These are phyloP conservation scores for Lolium perenne DNA, from an alignment of 176 grass and related monocot genomes.

Conservation along the genomic window DNA sequence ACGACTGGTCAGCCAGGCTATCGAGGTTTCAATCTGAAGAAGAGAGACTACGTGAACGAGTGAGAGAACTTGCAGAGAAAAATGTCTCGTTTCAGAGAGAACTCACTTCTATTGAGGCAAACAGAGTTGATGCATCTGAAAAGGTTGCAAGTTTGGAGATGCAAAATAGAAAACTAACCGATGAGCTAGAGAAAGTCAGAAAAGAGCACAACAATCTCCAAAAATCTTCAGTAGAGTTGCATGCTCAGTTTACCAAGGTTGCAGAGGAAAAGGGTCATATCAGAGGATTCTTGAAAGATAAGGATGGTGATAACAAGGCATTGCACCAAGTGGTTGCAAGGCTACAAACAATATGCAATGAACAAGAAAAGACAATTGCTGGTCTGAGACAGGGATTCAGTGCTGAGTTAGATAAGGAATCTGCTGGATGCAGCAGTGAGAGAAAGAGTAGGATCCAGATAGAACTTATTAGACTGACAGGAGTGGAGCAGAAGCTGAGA, in stretches of 20 bases:
- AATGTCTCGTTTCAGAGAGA: constrained; percentile 96
- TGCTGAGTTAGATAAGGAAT: constrained; percentile 56
- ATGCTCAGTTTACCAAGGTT: constrained; percentile 54
- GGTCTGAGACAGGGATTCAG: constrained; percentile 60
- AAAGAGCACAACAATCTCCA: constrained; percentile 59
- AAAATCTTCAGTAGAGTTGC: constrained; percentile 54
- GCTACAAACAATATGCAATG: constrained; percentile 70
- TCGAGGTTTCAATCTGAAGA: constrained; percentile 82
- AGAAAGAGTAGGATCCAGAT: constrained; percentile 54
- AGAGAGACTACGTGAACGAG: constrained; percentile 79
- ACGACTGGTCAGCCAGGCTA: constrained; percentile 67
- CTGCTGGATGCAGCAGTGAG: constrained; percentile 36
- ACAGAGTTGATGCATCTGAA: constrained; percentile 43
- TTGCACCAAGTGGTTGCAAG: constrained; percentile 72
- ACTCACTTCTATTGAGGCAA: constrained; percentile 70
- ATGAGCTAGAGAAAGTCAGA: constrained; percentile 54
- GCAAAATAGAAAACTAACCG: constrained; percentile 53
- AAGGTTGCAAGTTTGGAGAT: constrained; percentile 53
- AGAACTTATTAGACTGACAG: constrained; percentile 75
- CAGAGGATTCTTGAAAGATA: constrained; percentile 67
- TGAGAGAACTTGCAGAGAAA: constrained; percentile 93
- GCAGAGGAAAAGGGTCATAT: constrained; percentile 64
- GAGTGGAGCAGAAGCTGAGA: constrained; percentile 84
- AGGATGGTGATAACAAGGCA: constrained; percentile 69
- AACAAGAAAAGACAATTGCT: constrained; percentile 84